Percentiles rank a stretch among this genome's conserved stretches.
Conservation (phyloP, 2,329 filamentous ascomycete species). For the Fusarium caatingaense region DNA sequence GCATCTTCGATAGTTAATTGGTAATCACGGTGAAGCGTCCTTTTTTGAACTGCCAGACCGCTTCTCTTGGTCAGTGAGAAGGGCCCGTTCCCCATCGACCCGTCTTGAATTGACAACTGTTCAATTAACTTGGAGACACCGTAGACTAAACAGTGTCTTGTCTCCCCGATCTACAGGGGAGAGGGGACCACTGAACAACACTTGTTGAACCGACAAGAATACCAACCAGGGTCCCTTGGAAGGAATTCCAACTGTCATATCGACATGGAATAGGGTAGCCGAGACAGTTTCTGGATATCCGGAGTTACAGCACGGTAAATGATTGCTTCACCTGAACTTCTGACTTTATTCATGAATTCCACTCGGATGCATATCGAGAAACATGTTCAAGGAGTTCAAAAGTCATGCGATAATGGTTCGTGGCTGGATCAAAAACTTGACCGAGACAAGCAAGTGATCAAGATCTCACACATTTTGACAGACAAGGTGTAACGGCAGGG, state of each 20-base stretch:
- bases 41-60: slow-evolving; percentile 41
- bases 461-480: slow-evolving; percentile 4
- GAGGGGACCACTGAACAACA: slow-evolving; percentile 3
- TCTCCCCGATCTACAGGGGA: slow-evolving; percentile 15
- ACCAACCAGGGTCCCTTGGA: slow-evolving; percentile 14
- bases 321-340: slow-evolving; percentile 8
- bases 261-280: slow-evolving; percentile 37
- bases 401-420: slow-evolving; percentile 20
- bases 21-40: slow-evolving; percentile 32
- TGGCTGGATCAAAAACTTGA: slow-evolving; percentile 10
- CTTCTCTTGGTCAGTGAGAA: slow-evolving; percentile 32
- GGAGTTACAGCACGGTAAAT: neutral
- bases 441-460: slow-evolving; percentile 10
- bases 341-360: slow-evolving; percentile 1
- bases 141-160: slow-evolving; percentile 33
- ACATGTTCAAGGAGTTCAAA: slow-evolving; percentile 8
- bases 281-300: slow-evolving; percentile 1
- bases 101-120: slow-evolving; percentile 38
- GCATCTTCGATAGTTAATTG: slow-evolving; percentile 26
- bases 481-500: neutral
- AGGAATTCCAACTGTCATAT: slow-evolving; percentile 18
- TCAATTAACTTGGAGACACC: neutral
- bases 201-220: slow-evolving; percentile 8
- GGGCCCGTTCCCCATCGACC: slow-evolving; percentile 42
- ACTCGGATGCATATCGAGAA: slow-evolving; percentile 4